Percentiles rank a stretch among this genome's conserved stretches.
These are phyloP conservation scores for Magnusiomyces fungicola DNA, from an alignment of 1,139 yeast species.

Conservation along the genomic window DNA sequence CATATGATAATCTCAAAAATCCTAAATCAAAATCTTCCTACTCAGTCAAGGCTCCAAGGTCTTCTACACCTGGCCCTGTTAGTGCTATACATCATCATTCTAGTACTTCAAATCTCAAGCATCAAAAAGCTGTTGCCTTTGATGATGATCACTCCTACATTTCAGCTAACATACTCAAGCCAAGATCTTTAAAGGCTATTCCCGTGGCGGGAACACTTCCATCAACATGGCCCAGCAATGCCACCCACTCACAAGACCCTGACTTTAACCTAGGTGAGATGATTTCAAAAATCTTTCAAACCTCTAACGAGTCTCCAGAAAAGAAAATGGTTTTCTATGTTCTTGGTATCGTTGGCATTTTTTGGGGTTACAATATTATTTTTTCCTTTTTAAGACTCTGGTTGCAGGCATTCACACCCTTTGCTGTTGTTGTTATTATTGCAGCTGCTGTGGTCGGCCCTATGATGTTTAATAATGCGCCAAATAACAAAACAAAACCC, in stretches of 20 bases:
- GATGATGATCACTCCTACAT: too few relatives aligned
- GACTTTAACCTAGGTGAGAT: neutral
- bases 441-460: neutral
- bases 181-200: neutral
- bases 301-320: too few relatives aligned
- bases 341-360: neutral
- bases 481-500: too few relatives aligned
- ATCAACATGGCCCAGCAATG: neutral
- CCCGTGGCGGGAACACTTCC: neutral
- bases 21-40: neutral
- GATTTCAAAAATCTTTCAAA: neutral
- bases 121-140: too few relatives aligned
- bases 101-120: too few relatives aligned
- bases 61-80: neutral
- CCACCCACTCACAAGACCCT: neutral
- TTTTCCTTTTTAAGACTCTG: neutral
- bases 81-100: too few relatives aligned
- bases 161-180: too few relatives aligned
- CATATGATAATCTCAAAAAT: too few relatives aligned
- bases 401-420: neutral
- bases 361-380: neutral
- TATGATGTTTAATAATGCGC: neutral
- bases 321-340: too few relatives aligned
- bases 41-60: neutral
- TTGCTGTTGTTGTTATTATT: neutral